Evolutionary conservation across 2,329 filamentous ascomycete species (phyloP).

Genomic region (Hypoxylon sp.): DNA sequence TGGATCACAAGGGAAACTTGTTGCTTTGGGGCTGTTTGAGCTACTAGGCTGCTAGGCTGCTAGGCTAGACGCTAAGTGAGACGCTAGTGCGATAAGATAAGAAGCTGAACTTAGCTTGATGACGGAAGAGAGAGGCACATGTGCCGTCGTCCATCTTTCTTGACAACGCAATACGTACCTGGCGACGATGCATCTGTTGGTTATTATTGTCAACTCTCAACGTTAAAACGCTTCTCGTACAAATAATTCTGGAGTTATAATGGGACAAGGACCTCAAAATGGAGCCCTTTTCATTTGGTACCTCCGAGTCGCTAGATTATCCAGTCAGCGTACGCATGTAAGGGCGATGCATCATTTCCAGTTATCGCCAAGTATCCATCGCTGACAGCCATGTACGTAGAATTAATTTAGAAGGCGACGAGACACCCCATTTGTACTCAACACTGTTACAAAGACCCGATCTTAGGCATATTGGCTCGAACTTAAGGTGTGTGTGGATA

Average conservation of each 20-base stretch:
- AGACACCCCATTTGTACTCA: constrained; percentile 81
- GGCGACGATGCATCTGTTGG: neutral
- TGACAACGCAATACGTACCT: neutral
- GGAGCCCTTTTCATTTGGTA: constrained; percentile 97
- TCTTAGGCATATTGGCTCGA: constrained; percentile 88
- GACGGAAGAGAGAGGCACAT: constrained; percentile 17
- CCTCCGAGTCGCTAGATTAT: constrained; percentile 85
- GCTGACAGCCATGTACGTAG: constrained; percentile 52
- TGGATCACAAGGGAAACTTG: neutral
- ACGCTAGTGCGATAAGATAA: constrained; percentile 10
- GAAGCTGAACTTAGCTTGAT: constrained; percentile 6
- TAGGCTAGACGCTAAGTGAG: neutral
- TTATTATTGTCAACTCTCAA: neutral
- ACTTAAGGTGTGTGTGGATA: constrained; percentile 71
- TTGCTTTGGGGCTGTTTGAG: neutral
- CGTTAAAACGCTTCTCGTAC: constrained; percentile 2
- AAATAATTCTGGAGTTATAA: constrained; percentile 24
- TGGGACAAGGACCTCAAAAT: constrained; percentile 62
- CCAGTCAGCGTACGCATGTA: constrained; percentile 78
- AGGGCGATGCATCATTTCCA: constrained; percentile 50
- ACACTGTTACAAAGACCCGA: constrained; percentile 83
- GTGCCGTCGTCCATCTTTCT: neutral
- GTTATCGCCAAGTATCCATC: constrained; percentile 17
- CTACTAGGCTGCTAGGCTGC: neutral
- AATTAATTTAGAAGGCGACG: constrained; percentile 77